These are phyloP conservation scores for Xylariaceae sp. DNA, from an alignment of 2,329 filamentous ascomycete genomes.

Conservation along the genomic window DNA sequence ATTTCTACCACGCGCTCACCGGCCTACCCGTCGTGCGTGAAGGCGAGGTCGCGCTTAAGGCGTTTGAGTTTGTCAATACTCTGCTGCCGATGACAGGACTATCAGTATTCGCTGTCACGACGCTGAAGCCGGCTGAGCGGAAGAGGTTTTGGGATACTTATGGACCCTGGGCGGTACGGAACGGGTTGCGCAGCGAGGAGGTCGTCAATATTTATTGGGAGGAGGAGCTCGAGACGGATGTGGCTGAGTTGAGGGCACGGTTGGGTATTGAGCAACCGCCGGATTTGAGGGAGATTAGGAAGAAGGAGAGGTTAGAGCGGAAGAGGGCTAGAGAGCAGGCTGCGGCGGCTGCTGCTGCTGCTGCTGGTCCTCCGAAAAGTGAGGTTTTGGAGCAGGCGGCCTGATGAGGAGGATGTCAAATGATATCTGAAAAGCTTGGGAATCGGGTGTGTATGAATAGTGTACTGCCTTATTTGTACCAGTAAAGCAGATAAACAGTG, in stretches of 20 bases:
- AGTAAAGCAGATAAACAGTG: conserved; percentile 7
- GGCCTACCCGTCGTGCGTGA: conserved; percentile 89
- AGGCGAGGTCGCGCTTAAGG: conserved; percentile 95
- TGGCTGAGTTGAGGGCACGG: conserved; percentile 67
- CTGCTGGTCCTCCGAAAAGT: no score
- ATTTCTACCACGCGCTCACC: conserved; percentile 95
- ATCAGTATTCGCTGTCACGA: conserved; percentile 79
- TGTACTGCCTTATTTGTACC: conserved; percentile 11
- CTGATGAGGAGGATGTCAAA: background rate
- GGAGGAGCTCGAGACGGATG: conserved; percentile 81
- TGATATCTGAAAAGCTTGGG: no score
- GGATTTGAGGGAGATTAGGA: conserved; percentile 75
- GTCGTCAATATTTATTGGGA: conserved; percentile 98
- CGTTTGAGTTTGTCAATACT: conserved; percentile 95
- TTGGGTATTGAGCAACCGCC: conserved; percentile 85
- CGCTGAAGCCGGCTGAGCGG: conserved; percentile 78
- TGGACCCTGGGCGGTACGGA: conserved; percentile 84
- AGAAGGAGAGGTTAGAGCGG: conserved; percentile 63
- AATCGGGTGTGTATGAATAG: conserved; percentile 8
- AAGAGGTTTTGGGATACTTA: conserved; percentile 70
- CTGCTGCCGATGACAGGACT: conserved; percentile 91
- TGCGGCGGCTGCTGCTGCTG: conserved; percentile 6
- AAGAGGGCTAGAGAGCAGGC: conserved; percentile 55
- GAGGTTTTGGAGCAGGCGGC: background rate
- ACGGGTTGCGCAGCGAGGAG: conserved; percentile 71